phyloP scores from a whole-genome alignment of 257 asterid species.

The Solanum clarkiae region DNA sequence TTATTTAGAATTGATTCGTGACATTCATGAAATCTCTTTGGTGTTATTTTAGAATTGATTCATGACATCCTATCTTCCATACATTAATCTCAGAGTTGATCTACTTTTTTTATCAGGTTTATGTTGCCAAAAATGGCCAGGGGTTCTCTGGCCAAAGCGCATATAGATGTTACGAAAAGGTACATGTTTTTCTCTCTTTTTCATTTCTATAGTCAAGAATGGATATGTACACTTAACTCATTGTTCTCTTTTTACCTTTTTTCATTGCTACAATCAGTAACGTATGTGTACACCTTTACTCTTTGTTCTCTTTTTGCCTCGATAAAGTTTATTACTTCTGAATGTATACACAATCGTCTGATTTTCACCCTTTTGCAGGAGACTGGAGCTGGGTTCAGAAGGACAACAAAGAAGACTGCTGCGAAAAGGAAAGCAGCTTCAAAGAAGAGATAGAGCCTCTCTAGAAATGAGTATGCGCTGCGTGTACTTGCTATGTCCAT shows the following conservation, averaged over 20 bases:
- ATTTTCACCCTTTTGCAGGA: slow-evolving; percentile 29
- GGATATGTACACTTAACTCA: not conserved
- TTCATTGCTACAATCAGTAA: not conserved
- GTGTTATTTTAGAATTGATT: not conserved
- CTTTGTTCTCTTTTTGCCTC: not conserved
- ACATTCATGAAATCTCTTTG: not conserved
- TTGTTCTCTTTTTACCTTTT: not conserved
- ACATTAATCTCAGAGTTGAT: not conserved
- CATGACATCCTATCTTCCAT: not conserved
- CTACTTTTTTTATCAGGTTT: slow-evolving; percentile 44
- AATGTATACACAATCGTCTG: not conserved
- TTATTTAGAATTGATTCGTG: not conserved
- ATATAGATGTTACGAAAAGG: slow-evolving; percentile 59
- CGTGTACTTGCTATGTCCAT: not conserved
- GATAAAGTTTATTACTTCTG: not conserved
- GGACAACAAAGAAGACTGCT: slow-evolving; percentile 37
- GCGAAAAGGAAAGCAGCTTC: slow-evolving; percentile 24
- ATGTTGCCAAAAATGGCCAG: slow-evolving; percentile 60
- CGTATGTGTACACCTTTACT: not conserved
- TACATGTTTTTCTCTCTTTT: slow-evolving; percentile 11
- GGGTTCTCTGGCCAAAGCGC: slow-evolving; percentile 70
- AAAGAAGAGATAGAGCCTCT: slow-evolving; percentile 25
- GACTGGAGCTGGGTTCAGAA: slow-evolving; percentile 35
- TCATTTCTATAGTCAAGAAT: not conserved
- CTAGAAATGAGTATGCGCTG: not conserved